Conservation (phyloP, 257 asterid genomes). For the Linaria vulgaris region DNA sequence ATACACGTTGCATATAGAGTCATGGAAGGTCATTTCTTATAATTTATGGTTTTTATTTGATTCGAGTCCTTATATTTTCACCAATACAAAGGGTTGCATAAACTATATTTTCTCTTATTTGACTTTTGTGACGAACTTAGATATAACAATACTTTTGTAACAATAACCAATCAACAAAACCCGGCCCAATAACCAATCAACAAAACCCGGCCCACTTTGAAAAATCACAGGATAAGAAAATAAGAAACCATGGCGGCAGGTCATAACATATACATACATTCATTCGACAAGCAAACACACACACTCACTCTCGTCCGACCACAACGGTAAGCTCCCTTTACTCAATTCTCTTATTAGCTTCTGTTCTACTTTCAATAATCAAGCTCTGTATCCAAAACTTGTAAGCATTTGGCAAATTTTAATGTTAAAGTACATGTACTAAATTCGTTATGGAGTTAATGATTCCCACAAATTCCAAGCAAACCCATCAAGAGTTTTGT, state of each 20-base stretch:
- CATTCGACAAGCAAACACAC: not conserved
- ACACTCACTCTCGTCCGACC: not conserved
- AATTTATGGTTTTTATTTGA: too few relatives aligned
- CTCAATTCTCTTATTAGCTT: conserved; percentile 4
- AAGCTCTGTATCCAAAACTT: not conserved
- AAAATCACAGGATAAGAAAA: conserved; percentile 36
- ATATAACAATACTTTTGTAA: too few relatives aligned
- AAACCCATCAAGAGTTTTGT: conserved; percentile 47
- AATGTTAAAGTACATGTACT: not conserved
- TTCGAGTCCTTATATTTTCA: too few relatives aligned
- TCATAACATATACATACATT: too few relatives aligned
- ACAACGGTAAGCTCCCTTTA: conserved; percentile 28
- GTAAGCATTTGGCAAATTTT: not conserved
- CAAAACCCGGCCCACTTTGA: conserved; percentile 15
- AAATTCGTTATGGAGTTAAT: conserved; percentile 48
- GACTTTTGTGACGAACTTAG: too few relatives aligned
- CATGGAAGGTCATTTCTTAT: too few relatives aligned
- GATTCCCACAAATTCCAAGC: conserved; percentile 41
- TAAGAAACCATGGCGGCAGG: conserved; percentile 20
- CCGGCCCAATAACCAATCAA: not conserved
- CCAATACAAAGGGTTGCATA: too few relatives aligned
- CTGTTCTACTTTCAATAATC: not conserved
- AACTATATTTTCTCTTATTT: too few relatives aligned
- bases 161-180: too few relatives aligned
- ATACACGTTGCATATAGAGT: too few relatives aligned